Evolutionary conservation across 73 alveolate species (phyloP).

Genomic region (Uronychia setigera): DNA sequence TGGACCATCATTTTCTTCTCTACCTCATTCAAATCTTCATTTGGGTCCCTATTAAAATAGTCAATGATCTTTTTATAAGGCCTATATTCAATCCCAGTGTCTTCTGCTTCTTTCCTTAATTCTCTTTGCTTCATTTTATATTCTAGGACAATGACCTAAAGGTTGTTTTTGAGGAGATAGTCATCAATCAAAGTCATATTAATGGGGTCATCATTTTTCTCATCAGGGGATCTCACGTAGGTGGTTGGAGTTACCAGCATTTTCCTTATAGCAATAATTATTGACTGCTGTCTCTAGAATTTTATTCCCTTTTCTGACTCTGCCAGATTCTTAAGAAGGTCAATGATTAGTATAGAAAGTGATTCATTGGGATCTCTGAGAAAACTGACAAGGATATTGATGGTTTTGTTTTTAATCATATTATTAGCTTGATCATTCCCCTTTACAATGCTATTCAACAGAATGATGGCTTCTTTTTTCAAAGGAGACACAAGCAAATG

Average conservation of each 20-base stretch:
- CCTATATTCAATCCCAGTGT: not conserved
- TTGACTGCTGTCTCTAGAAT: not conserved
- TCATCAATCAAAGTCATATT: not conserved
- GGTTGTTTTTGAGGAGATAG: not conserved
- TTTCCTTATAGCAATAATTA: not conserved
- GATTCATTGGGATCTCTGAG: not conserved
- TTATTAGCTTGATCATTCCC: conserved; percentile 10
- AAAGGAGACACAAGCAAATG: not conserved
- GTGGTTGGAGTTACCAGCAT: not conserved
- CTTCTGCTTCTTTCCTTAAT: not conserved
- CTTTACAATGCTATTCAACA: not conserved
- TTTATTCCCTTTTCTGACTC: conserved; percentile 3
- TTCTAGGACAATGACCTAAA: not conserved
- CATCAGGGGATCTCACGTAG: too few species aligned
- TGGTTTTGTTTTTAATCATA: not conserved
- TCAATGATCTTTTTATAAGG: not conserved
- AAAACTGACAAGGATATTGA: not conserved
- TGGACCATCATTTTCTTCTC: conserved; percentile 1
- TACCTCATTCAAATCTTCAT: not conserved
- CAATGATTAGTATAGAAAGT: not conserved
- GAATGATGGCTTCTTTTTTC: not conserved
- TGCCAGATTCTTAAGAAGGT: not conserved
- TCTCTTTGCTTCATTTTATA: not conserved
- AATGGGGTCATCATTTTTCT: not conserved
- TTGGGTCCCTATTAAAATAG: not conserved